Evolutionary conservation across 164 flowering plant species (phyloP).

Genomic region (Berberis vulgaris): DNA sequence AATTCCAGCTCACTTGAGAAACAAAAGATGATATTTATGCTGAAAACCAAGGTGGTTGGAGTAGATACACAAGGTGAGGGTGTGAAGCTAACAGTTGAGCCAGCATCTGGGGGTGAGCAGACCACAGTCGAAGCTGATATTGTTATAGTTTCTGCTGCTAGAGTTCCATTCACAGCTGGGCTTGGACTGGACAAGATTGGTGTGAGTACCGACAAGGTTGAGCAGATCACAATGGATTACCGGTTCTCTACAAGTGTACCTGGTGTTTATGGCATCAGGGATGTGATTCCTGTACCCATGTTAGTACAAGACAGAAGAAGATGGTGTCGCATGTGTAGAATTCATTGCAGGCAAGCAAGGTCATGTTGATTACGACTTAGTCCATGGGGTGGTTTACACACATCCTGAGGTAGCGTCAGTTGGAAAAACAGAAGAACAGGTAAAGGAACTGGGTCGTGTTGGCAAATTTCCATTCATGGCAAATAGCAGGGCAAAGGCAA

Average conservation of each 20-base stretch:
- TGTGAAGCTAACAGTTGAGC: constrained; percentile 72
- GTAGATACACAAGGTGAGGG: constrained; percentile 57
- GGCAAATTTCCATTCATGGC: constrained; percentile 91
- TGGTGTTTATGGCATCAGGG: constrained; percentile 80
- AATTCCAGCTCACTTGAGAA: constrained; percentile 84
- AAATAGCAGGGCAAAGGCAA: constrained; percentile 88
- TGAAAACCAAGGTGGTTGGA: constrained; percentile 82
- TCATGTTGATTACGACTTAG: constrained; percentile 86
- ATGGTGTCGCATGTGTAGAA: constrained; percentile 90
- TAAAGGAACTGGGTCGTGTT: constrained; percentile 63
- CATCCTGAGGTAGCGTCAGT: constrained; percentile 92
- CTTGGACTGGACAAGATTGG: constrained; percentile 77
- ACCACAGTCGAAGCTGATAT: constrained; percentile 76
- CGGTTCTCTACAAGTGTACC: constrained; percentile 53
- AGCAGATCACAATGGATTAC: constrained; percentile 54
- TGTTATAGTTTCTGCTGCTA: constrained; percentile 85
- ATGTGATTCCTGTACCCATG: constrained; percentile 91
- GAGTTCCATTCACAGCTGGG: constrained; percentile 67
- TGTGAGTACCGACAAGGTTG: constrained; percentile 67
- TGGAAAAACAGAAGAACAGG: constrained; percentile 91
- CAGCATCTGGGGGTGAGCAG: constrained; percentile 82
- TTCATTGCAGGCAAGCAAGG: constrained; percentile 82
- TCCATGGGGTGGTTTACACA: constrained; percentile 89
- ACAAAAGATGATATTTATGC: constrained; percentile 81
- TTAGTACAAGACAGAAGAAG: constrained; percentile 93